Evolutionary conservation across 2,329 filamentous ascomycete genomes (phyloP).

Genomic region (Pseudocercospora eumusae): DNA sequence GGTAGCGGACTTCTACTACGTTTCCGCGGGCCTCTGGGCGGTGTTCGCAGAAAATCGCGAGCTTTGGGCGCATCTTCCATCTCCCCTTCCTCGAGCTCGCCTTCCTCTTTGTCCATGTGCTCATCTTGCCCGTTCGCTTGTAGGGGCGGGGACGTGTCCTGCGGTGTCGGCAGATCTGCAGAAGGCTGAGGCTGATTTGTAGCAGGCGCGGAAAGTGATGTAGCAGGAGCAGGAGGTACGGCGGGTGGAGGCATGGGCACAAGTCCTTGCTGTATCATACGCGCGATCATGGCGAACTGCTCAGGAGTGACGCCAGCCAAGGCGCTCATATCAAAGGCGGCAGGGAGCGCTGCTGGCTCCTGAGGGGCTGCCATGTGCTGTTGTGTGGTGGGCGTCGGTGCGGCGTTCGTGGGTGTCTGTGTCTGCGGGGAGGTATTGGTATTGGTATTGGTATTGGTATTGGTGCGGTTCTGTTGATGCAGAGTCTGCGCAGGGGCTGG

Average conservation of each 20-base stretch:
- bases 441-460: constrained; percentile 2
- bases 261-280: constrained; percentile 32
- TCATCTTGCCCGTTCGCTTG: constrained; percentile 23
- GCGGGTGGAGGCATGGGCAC: constrained; percentile 30
- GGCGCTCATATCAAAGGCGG: constrained; percentile 26
- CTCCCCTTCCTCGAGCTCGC: constrained; percentile 74
- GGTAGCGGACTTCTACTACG: constrained; percentile 21
- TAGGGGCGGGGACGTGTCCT: neutral
- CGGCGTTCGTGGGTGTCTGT: constrained; percentile 16
- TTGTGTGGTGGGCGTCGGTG: constrained; percentile 14
- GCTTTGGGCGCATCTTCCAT: constrained; percentile 36
- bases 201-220: neutral
- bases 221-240: neutral
- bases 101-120: constrained; percentile 64
- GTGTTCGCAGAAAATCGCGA: constrained; percentile 33
- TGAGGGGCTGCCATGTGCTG: constrained; percentile 12
- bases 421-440: constrained; percentile 8
- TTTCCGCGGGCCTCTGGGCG: constrained; percentile 35
- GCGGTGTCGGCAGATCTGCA: constrained; percentile 4
- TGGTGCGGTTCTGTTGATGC: constrained; percentile 9
- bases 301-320: constrained; percentile 33
- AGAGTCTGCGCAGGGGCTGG: constrained; percentile 13
- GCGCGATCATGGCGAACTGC: constrained; percentile 33
- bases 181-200: neutral
- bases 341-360: constrained; percentile 5